Evolutionary conservation across 176 grass and related monocot species (phyloP), one percentile per base, ranked within the genome.

Genomic region (Echinochloa phyllopogon): DNA sequence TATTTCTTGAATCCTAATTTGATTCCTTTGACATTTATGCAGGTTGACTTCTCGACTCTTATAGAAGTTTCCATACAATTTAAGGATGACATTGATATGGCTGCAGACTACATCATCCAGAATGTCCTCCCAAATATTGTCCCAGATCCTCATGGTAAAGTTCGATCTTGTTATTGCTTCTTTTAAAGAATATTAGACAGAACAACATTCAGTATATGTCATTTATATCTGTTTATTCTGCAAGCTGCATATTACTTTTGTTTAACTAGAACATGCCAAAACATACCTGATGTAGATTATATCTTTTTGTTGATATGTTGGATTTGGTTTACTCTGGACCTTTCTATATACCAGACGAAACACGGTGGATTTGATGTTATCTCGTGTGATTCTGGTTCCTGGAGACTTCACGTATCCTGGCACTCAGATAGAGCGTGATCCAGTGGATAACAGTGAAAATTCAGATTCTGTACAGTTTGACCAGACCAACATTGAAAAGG

Each of bases 41-140:
- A 86, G 84, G 72, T 90, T 72, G 70, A 86, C 47, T 37, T 83
- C 10, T 82, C 73, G 38, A 86, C 78, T 9, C 16, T 90, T 57
- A 72, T 77, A 66, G 65, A 86, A n/a, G 79, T 83, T 66, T 82
- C 84, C 50, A 83, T 86, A 6, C n/a, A 81, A 39, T 90, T 78
- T 25, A 82, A 65, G 27, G 65, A 77, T 24, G 84, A 90, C 8
- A 40, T 86, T 36, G 88, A 86, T 24, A 47, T 38, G 0, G 78
- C 88, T 9, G 88, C 65, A 0, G 79, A 86, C 8, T 78, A 86
- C 47, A n/a, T 90, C 65, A 39, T 86, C 15, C 39, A 50, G 40
- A 78, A 78, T 77, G 38, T 86, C 3, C 27, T 82, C 12, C 78
- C 78, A 21, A 86, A 71, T 65, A 65, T 65, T 63, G 41, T 20